A percentile compares a stretch with the other conserved stretches of the same genome.
Evolutionary conservation across 1,284 basidiomycete genomes (phyloP).

Genomic region (Tilletia horrida): DNA sequence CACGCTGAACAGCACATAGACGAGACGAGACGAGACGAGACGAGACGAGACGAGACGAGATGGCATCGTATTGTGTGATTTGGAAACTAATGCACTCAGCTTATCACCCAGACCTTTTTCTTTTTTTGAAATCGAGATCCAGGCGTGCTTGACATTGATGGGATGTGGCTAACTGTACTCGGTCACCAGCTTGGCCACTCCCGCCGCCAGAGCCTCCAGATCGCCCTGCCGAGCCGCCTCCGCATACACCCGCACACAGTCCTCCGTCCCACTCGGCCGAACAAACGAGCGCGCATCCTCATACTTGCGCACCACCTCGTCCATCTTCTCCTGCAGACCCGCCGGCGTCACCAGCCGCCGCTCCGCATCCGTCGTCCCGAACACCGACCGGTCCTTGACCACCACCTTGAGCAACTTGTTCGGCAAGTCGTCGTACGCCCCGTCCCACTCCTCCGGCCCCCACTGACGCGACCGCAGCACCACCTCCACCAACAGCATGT

Average conservation of each 20-base stretch:
- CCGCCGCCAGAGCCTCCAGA: constrained; percentile 62
- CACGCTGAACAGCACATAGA: too few species aligned
- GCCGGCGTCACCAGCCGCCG: constrained; percentile 75
- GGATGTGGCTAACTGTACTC: constrained; percentile 26
- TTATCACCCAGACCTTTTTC: too few species aligned
- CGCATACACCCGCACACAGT: constrained; percentile 96
- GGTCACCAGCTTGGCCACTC: constrained; percentile 42
- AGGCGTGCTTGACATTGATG: too few species aligned
- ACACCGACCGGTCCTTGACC: constrained; percentile 76
- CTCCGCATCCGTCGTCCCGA: constrained; percentile 92
- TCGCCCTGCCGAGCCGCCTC: constrained; percentile 74
- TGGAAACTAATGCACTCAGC: too few species aligned
- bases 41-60: too few species aligned
- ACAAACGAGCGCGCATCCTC: constrained; percentile 88
- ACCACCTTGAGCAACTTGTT: constrained; percentile 95
- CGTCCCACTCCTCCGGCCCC: constrained; percentile 77
- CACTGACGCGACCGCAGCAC: constrained; percentile 70
- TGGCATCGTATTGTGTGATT: too few species aligned
- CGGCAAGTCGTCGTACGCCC: constrained; percentile 86
- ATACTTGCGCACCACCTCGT: constrained; percentile 76
- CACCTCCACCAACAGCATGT: constrained; percentile 91
- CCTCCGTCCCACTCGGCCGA: constrained; percentile 93
- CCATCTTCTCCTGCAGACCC: constrained; percentile 80
- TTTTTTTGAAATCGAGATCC: too few species aligned
- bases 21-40: too few species aligned